Conservation (phyloP, 1,284 basidiomycete species). For the Austroboletus niveus region DNA sequence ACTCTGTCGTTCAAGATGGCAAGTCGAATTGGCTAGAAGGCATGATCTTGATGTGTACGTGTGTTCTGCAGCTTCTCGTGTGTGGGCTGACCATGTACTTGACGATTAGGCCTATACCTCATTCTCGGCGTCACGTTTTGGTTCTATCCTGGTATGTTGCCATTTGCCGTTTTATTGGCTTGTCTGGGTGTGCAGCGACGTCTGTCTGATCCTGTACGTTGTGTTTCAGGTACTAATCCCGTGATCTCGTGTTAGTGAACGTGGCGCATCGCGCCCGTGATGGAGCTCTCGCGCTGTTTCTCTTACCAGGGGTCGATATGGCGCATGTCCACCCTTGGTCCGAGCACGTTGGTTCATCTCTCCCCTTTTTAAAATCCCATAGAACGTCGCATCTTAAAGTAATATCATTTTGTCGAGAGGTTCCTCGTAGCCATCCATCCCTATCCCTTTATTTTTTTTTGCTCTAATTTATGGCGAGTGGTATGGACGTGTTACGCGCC, state of each 20-base stretch:
- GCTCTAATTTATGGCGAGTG: too few relatives aligned
- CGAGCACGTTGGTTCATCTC: too few relatives aligned
- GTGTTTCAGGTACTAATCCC: conserved; percentile 3
- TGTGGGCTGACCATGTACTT: background rate
- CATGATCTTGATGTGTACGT: conserved; percentile 64
- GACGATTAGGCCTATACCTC: conserved; percentile 39
- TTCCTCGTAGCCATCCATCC: too few relatives aligned
- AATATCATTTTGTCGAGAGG: too few relatives aligned
- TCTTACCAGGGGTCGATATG: background rate
- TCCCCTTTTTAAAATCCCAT: too few relatives aligned
- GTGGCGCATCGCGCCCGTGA: background rate
- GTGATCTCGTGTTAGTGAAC: conserved; percentile 3
- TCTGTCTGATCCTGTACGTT: background rate
- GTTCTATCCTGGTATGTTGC: conserved; percentile 48
- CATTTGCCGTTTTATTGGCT: background rate
- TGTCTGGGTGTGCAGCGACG: background rate
- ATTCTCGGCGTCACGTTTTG: conserved; percentile 39
- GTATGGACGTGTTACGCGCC: too few relatives aligned
- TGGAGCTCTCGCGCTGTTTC: background rate
- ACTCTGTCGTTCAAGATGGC: conserved; percentile 78
- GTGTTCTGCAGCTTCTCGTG: background rate
- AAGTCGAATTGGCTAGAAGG: conserved; percentile 84
- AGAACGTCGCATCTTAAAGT: too few relatives aligned
- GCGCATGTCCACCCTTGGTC: background rate
- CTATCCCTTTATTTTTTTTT: too few relatives aligned